Evolutionary conservation across 2,329 filamentous ascomycete genomes (phyloP), one percentile per base, ranked within the genome.

Genomic region (Aschersonia sp.): DNA sequence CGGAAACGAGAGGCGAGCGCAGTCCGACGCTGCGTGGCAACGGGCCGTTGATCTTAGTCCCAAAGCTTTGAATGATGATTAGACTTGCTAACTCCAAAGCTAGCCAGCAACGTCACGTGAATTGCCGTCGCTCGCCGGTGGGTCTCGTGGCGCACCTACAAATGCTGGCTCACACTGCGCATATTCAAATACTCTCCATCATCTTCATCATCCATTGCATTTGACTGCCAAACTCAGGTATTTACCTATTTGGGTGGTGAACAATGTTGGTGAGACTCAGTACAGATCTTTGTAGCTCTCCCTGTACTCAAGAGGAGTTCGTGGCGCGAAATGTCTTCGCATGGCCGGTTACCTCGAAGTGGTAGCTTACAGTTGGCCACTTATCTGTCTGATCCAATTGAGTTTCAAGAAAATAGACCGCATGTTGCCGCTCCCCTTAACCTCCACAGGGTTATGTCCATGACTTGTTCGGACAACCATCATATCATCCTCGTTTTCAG

Each of bases 391-490:
- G 2, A 6, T 35, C 8, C 43, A 11, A 2, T 2, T 43, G 10
- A 14, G 6, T 29, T 35, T 45, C 12, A 58, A 49, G 22, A 62
- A 49, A 35, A 78, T 67, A 6, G 65, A 68, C 47, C 75, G 66
- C 29, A 72, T 63, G 47, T 69, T 65, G 1, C 75, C 75, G 46
- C 62, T 66, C 4, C 75, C 75, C 47, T 59, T 68, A 2, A 73
- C 55, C 9, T 53, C 56, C n/a, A 76, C 58, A 9, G 31, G 48
- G 30, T 46, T 53, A 14, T 8, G 44, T 32, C 48, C 45, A 6
- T 50, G 50, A 4, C 41, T 33, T 35, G 37, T 52, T 44, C 12
- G 53, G 53, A 50, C 49, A 47, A n/a, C 64, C 46, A 65, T 50
- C 1, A 46, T 47, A 8, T 45, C 39, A 1, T 49, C 53, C 46